These are phyloP conservation scores for Plasmodium vivax DNA, from an alignment of 169 alveolate genomes.

Conservation along the genomic window DNA sequence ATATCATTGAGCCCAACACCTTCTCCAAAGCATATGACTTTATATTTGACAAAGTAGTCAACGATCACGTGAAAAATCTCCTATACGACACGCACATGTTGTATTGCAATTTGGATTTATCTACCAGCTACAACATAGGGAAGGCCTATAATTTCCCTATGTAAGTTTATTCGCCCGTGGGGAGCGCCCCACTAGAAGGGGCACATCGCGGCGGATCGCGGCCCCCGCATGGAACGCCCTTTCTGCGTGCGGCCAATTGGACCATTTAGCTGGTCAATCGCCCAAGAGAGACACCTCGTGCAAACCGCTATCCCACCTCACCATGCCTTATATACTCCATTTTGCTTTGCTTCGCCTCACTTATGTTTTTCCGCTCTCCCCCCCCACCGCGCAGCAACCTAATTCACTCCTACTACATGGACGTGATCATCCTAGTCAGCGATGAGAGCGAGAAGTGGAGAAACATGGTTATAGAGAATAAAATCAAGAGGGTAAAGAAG, in stretches of 20 bases:
- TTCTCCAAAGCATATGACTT: conserved; percentile 65
- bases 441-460: conserved; percentile 65
- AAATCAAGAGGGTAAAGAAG: conserved; percentile 58
- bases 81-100: conserved; percentile 20
- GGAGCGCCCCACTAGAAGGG: background rate
- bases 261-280: background rate
- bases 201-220: background rate
- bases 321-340: background rate
- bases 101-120: conserved; percentile 66
- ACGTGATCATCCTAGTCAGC: conserved; percentile 45
- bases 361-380: background rate
- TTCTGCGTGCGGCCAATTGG: background rate
- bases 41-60: conserved; percentile 47
- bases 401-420: conserved; percentile 49
- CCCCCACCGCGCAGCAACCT: background rate
- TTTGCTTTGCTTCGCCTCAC: background rate
- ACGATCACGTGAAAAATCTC: background rate
- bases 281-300: background rate
- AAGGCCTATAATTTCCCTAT: conserved; percentile 39
- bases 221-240: background rate
- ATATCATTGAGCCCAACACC: conserved; percentile 25
- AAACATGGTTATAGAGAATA: conserved; percentile 38
- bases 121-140: conserved; percentile 22
- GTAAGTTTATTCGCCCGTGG: conserved; percentile 6
- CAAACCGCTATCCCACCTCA: background rate